Evolutionary conservation across 2,329 filamentous ascomycete genomes (phyloP).

Genomic region (Aspergillus floridensis): DNA sequence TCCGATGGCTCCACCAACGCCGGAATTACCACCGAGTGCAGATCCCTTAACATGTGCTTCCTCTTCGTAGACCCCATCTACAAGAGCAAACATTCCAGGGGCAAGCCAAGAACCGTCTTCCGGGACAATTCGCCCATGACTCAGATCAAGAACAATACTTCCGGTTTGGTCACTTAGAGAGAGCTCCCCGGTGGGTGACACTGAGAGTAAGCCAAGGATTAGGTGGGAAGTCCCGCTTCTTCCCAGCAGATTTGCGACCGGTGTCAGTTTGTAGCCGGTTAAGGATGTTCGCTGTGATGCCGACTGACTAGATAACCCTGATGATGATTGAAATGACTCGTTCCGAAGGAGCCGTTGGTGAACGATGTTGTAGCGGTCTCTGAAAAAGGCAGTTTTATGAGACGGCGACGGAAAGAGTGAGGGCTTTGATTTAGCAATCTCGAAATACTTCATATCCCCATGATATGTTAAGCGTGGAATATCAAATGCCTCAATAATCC

Average conservation of each 20-base stretch:
- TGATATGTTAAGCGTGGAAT: slow-evolving; percentile 63
- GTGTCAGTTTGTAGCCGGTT: slow-evolving; percentile 78
- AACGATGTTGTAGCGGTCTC: slow-evolving; percentile 87
- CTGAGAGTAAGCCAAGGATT: slow-evolving; percentile 76
- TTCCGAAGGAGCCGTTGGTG: slow-evolving; percentile 90
- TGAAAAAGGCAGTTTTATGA: slow-evolving; percentile 81
- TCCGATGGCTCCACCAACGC: slow-evolving; percentile 87
- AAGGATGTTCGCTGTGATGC: slow-evolving; percentile 60
- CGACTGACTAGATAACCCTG: slow-evolving; percentile 59
- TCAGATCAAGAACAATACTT: slow-evolving; percentile 79
- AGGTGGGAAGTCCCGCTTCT: slow-evolving; percentile 82
- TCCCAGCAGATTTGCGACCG: slow-evolving; percentile 72
- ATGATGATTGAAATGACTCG: slow-evolving; percentile 84
- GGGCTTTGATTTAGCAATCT: slow-evolving; percentile 65
- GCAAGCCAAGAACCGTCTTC: slow-evolving; percentile 87
- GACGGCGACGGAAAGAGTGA: slow-evolving; percentile 72
- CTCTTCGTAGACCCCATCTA: slow-evolving; percentile 96
- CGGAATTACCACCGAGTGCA: slow-evolving; percentile 70
- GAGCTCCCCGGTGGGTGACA: slow-evolving; percentile 76
- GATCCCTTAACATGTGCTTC: slow-evolving; percentile 68
- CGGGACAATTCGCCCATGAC: slow-evolving; percentile 76
- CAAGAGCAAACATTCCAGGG: slow-evolving; percentile 91
- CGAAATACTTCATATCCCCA: slow-evolving; percentile 78
- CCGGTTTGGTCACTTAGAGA: slow-evolving; percentile 85
- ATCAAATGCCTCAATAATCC: slow-evolving; percentile 77